Percentiles rank a stretch among this genome's conserved stretches.
phyloP scores from a whole-genome alignment of 805 yeast species.

The Hanseniaspora osmophila region DNA sequence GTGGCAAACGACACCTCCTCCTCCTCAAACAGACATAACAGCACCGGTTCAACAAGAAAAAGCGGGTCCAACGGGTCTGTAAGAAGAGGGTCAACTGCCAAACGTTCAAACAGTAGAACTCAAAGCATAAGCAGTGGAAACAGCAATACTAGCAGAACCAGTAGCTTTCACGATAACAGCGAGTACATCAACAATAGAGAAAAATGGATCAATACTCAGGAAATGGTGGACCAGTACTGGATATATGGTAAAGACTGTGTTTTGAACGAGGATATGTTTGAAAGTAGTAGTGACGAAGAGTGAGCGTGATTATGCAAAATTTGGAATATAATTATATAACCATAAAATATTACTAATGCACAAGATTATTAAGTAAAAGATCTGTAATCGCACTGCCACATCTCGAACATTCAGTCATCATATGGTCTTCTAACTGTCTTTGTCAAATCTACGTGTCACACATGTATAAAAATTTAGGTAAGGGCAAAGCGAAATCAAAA shows the following conservation, averaged over 20 bases:
- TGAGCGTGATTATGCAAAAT: not conserved
- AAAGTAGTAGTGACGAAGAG: constrained; percentile 6
- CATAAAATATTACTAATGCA: not conserved
- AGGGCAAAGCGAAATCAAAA: too few species aligned
- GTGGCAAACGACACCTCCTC: not conserved
- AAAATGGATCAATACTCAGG: constrained; percentile 1
- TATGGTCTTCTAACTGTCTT: too few species aligned
- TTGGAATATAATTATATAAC: not conserved
- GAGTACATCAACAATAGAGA: not conserved
- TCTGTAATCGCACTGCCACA: too few species aligned
- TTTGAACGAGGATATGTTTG: constrained; percentile 5
- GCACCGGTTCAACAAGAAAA: too few species aligned
- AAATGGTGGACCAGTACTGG: constrained; percentile 4
- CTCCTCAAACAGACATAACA: not conserved
- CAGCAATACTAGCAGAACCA: not conserved
- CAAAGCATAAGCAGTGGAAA: not conserved
- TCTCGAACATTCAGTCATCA: too few species aligned
- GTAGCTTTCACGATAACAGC: not conserved
- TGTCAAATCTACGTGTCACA: too few species aligned
- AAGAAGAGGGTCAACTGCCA: too few species aligned
- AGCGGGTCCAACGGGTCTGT: too few species aligned
- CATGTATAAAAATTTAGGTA: too few species aligned
- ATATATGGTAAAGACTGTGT: constrained; percentile 2
- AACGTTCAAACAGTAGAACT: too few species aligned
- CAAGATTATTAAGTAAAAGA: not conserved